Evolutionary conservation across 495 filamentous ascomycete genomes (phyloP).

Genomic region (Aspergillus ellipticus): DNA sequence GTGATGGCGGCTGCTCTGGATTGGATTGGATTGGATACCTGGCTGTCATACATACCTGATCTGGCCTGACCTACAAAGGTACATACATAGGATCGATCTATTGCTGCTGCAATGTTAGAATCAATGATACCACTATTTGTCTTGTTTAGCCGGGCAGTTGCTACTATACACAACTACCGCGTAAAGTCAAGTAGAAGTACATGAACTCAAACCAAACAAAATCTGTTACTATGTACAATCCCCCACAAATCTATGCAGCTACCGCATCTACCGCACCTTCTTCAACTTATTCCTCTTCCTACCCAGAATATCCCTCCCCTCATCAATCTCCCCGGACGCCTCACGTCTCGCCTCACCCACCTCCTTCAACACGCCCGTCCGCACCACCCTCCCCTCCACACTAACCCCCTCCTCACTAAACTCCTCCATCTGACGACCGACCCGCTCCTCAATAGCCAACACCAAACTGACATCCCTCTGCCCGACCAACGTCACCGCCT

Average conservation of each 20-base stretch:
- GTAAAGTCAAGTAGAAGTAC: too few species aligned
- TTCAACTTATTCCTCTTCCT: constrained; percentile 45
- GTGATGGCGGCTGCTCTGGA: constrained; percentile 11
- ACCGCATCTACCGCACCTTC: constrained; percentile 36
- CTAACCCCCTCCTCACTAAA: constrained; percentile 88
- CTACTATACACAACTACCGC: too few species aligned
- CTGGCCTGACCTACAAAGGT: not conserved
- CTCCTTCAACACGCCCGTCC: constrained; percentile 71
- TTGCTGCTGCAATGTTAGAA: not conserved
- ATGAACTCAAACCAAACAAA: too few species aligned
- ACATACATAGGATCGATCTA: not conserved
- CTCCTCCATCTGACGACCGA: constrained; percentile 74
- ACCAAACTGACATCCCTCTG: constrained; percentile 88
- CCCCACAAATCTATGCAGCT: not conserved
- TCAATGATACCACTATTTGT: constrained; percentile 3
- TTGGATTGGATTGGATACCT: not conserved
- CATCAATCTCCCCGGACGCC: constrained; percentile 83
- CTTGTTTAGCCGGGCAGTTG: too few species aligned
- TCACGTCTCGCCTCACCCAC: constrained; percentile 91
- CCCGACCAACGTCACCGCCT: constrained; percentile 83
- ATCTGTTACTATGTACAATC: not conserved
- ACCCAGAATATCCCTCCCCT: constrained; percentile 75
- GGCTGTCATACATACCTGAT: not conserved
- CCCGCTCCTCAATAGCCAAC: constrained; percentile 78
- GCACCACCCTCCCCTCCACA: constrained; percentile 78